Evolutionary conservation across 768 basidiomycete genomes (phyloP).

Genomic region (Suillus alpinus): DNA sequence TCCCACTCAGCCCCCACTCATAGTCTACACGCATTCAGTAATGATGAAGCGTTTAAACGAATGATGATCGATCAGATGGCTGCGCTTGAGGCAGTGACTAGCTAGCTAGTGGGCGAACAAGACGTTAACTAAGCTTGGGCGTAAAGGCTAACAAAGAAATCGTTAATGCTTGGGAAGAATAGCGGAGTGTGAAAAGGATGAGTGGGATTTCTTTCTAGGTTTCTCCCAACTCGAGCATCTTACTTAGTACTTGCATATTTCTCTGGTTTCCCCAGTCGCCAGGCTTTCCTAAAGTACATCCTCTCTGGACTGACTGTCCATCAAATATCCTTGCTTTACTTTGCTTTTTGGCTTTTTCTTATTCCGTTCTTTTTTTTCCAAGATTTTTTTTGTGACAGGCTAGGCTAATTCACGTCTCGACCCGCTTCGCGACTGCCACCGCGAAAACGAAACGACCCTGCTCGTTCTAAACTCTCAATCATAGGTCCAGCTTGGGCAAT

Average conservation of each 20-base stretch:
- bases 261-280: conserved; percentile 31
- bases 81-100: background rate
- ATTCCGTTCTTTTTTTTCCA: conserved; percentile 17
- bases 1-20: conserved; percentile 3
- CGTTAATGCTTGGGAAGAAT: conserved; percentile 21
- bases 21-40: conserved; percentile 19
- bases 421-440: conserved; percentile 20
- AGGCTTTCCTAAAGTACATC: conserved; percentile 31
- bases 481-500: conserved; percentile 15
- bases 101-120: background rate
- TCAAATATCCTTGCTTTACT: conserved; percentile 28
- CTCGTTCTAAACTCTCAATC: conserved; percentile 16
- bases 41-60: conserved; percentile 12
- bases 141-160: conserved; percentile 3
- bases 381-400: conserved; percentile 9
- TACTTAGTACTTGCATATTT: conserved; percentile 37
- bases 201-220: conserved; percentile 25
- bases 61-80: background rate
- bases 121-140: background rate
- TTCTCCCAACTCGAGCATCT: conserved; percentile 34
- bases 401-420: conserved; percentile 33
- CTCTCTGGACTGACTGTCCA: conserved; percentile 28
- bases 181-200: conserved; percentile 34
- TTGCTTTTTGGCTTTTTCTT: conserved; percentile 16
- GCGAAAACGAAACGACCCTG: conserved; percentile 23